Conservation (phyloP, 1,284 basidiomycete genomes). For the Tylopilus orsonianus region DNA sequence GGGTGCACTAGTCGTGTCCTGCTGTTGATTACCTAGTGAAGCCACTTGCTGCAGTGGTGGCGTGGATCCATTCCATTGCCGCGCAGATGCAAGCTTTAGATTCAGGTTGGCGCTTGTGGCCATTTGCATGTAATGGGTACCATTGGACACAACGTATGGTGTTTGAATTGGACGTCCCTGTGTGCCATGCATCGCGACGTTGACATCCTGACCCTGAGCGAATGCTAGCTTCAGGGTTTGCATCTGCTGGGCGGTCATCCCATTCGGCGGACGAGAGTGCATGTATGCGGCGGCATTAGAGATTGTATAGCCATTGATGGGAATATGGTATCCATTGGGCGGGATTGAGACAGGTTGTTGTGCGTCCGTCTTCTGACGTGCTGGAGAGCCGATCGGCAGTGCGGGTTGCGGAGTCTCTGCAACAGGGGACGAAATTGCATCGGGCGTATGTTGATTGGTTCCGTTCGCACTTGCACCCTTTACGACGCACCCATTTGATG, state of each 20-base stretch:
- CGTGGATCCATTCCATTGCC: constrained; percentile 41
- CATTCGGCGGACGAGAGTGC: constrained; percentile 34
- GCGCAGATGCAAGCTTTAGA: constrained; percentile 41
- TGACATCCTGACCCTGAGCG: constrained; percentile 42
- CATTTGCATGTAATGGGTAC: constrained; percentile 38
- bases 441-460: constrained; percentile 26
- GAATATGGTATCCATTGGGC: constrained; percentile 47
- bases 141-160: constrained; percentile 37
- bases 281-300: constrained; percentile 37
- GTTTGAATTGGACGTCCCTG: constrained; percentile 34
- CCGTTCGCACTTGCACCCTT: constrained; percentile 36
- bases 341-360: constrained; percentile 37
- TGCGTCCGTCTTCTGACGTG: constrained; percentile 46
- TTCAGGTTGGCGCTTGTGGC: constrained; percentile 34
- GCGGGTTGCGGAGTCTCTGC: constrained; percentile 21
- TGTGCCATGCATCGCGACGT: constrained; percentile 35
- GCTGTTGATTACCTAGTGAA: constrained; percentile 24
- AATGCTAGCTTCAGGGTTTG: constrained; percentile 54
- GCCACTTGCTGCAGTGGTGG: constrained; percentile 35
- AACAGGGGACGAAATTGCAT: constrained; percentile 19
- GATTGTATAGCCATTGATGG: constrained; percentile 44
- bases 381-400: constrained; percentile 23
- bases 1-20: constrained; percentile 30
- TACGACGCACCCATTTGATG: constrained; percentile 19
- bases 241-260: constrained; percentile 52